Percentiles rank a stretch among this genome's conserved stretches.
Evolutionary conservation across 2,329 filamentous ascomycete species (phyloP).

Genomic region (Penicillium decumbens): DNA sequence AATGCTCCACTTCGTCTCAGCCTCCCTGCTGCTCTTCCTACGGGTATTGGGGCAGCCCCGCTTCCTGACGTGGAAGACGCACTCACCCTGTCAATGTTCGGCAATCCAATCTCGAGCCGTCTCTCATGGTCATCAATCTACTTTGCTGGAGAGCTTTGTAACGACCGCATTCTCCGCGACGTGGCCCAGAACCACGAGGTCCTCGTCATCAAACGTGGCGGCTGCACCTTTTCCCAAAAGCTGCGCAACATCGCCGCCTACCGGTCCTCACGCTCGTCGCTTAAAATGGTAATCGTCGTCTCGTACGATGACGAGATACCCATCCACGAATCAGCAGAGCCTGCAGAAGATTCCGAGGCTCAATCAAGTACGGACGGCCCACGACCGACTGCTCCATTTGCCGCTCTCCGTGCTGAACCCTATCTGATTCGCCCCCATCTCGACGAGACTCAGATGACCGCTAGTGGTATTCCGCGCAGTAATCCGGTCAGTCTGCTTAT

Average conservation of each 20-base stretch:
- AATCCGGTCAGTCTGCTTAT: constrained; percentile 79
- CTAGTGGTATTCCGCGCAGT: constrained; percentile 62
- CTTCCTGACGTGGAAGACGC: constrained; percentile 63
- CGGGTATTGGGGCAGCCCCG: constrained; percentile 58
- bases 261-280: constrained; percentile 53
- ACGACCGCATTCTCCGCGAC: constrained; percentile 50
- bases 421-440: constrained; percentile 63
- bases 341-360: constrained; percentile 9
- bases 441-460: constrained; percentile 67
- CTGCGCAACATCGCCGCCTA: constrained; percentile 78
- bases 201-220: constrained; percentile 75
- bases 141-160: constrained; percentile 64
- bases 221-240: constrained; percentile 80
- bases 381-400: constrained; percentile 35
- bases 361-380: constrained; percentile 2
- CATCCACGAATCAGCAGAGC: constrained; percentile 10
- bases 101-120: constrained; percentile 41
- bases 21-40: constrained; percentile 48
- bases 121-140: constrained; percentile 68
- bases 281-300: constrained; percentile 80
- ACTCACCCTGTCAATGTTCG: constrained; percentile 25
- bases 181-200: constrained; percentile 62
- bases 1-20: constrained; percentile 35
- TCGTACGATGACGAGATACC: constrained; percentile 52
- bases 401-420: constrained; percentile 35